A percentile compares a stretch with the other conserved stretches of the same genome.
These are phyloP conservation scores for Umbilicaria muhlenbergii DNA, from an alignment of 495 filamentous ascomycete genomes.

Conservation along the genomic window DNA sequence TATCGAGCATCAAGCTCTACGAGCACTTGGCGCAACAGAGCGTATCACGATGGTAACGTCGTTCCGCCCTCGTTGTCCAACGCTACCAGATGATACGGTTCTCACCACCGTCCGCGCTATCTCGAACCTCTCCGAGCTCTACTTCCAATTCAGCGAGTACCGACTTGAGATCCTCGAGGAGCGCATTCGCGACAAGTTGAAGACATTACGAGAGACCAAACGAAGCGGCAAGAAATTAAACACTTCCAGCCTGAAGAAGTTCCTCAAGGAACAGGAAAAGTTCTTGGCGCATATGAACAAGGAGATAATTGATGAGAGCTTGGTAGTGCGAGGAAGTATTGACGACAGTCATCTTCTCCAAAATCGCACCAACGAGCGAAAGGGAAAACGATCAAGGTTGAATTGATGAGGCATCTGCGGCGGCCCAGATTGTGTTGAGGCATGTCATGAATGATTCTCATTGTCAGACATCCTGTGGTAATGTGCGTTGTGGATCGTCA, in stretches of 20 bases:
- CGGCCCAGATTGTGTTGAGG: too few relatives aligned
- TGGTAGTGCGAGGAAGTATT: conserved; percentile 32
- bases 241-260: conserved; percentile 27
- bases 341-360: conserved; percentile 25
- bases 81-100: conserved; percentile 48
- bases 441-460: too few relatives aligned
- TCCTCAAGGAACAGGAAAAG: conserved; percentile 33
- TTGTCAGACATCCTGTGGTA: too few relatives aligned
- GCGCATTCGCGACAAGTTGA: conserved; percentile 30
- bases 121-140: conserved; percentile 51
- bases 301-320: conserved; percentile 38
- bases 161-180: conserved; percentile 56
- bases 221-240: conserved; percentile 25
- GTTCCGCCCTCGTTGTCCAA: conserved; percentile 44
- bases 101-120: conserved; percentile 50
- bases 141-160: conserved; percentile 54
- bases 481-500: too few relatives aligned
- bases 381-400: conserved; percentile 3
- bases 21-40: conserved; percentile 44
- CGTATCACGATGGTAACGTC: conserved; percentile 62
- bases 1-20: conserved; percentile 55
- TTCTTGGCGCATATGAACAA: conserved; percentile 41
- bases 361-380: neutral
- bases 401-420: neutral
- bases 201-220: conserved; percentile 27